Evolutionary conservation across 768 basidiomycete species (phyloP).

Genomic region (Lepiota venenata): DNA sequence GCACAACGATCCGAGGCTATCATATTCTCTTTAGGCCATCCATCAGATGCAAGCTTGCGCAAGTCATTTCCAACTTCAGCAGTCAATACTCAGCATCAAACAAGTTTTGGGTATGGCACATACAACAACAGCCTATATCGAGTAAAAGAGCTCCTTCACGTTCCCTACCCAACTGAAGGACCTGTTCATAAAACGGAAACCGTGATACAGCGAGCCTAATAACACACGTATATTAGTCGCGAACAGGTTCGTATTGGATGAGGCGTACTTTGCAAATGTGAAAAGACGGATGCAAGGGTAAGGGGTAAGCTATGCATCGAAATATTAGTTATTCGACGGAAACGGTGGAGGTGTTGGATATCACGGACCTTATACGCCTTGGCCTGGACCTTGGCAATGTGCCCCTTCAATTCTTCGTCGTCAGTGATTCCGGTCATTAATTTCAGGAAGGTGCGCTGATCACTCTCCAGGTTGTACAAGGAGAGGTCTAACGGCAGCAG

Average conservation of each 20-base stretch:
- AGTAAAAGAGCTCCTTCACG: conserved; percentile 30
- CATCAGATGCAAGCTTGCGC: conserved; percentile 34
- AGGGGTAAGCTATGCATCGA: conserved; percentile 19
- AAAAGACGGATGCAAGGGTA: conserved; percentile 37
- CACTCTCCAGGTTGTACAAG: conserved; percentile 14
- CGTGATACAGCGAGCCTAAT: conserved; percentile 29
- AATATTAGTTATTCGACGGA: neutral
- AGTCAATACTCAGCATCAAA: neutral
- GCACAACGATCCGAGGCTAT: conserved; percentile 34
- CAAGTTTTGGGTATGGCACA: conserved; percentile 9
- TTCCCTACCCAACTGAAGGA: conserved; percentile 23
- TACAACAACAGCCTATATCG: conserved; percentile 43
- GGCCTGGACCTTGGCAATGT: conserved; percentile 27
- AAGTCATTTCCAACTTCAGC: conserved; percentile 36
- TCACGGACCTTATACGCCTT: conserved; percentile 25
- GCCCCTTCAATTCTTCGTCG: conserved; percentile 25
- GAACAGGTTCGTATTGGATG: neutral
- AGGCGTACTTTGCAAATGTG: conserved; percentile 28
- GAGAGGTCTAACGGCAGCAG: neutral
- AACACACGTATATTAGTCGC: neutral
- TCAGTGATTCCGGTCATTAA: conserved; percentile 26
- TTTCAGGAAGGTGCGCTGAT: conserved; percentile 26
- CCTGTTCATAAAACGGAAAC: conserved; percentile 28
- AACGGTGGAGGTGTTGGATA: no score
- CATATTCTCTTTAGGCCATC: conserved; percentile 32